Base-by-base conservation (phyloP, 495 filamentous ascomycete species). In the Mytilinidion resinicola region DNA sequence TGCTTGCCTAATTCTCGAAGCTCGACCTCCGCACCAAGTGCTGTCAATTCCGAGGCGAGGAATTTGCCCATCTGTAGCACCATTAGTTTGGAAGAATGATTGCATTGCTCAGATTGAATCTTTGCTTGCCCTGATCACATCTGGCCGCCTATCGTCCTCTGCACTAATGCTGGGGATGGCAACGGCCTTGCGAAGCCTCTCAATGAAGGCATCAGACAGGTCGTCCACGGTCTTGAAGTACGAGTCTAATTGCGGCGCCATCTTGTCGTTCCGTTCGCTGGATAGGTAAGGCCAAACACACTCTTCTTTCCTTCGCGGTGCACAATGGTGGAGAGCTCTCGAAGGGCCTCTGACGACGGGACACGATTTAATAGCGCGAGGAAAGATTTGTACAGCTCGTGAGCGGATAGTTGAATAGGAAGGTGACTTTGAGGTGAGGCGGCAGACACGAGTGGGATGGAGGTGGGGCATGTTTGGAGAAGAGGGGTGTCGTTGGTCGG, bases 131-230 rank as follows among this genome's bases (percentile, higher is more conserved):
- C 75, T 85, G 67, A 98, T 82, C 57, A 98, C 93, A 78, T 96
- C 88, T 57, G 81, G 84, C 39, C 93, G 83, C 68, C 90, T 85
- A 62, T 85, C 85, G 64, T 92, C 89, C 56, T 96, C 91, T 1
- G 92, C 88, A 17, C 91, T 96, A 64, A 99, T 75, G 44, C 93
- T 97, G 5, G 95, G 93, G 60, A 99, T 99, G 41, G 91, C 91
- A 57, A 99, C 92, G 44, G 93, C 93, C 72, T 89, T 82, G 63
- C 88, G 80, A 51, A 98, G 83, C 64, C 95, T 88, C 61, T 96
- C 85, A 69, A 97, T 96, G 79, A 97, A 98, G 64, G 79, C 73
- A 61, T 84, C 84, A 21, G 88, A 82, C 67, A 95, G 77, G 60
- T 71, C 71, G 73, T 98, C 91, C 51, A 98, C 93, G 72, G 69